A percentile compares a stretch with the other conserved stretches of the same genome.
phyloP scores from a whole-genome alignment of 1,139 yeast species.

The Taphrina wiesneri region DNA sequence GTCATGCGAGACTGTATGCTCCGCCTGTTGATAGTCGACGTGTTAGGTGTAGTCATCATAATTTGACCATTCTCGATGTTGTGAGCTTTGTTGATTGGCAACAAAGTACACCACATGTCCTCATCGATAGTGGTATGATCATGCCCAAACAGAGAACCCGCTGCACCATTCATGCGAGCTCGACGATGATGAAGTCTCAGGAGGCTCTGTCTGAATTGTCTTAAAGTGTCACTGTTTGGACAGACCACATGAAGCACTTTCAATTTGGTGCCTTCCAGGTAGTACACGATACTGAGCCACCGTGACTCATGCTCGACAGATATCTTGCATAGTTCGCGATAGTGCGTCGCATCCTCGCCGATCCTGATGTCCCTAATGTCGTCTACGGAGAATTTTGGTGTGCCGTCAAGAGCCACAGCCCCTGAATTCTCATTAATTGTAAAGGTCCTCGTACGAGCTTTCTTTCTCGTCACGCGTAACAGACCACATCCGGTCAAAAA shows the following conservation, averaged over 20 bases:
- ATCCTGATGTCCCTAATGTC: slow-evolving; percentile 67
- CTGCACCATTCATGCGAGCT: slow-evolving; percentile 52
- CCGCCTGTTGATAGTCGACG: background rate
- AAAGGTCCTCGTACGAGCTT: slow-evolving; percentile 59
- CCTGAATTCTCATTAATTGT: slow-evolving; percentile 52
- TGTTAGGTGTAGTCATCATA: too few species aligned
- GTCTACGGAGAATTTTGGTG: slow-evolving; percentile 51
- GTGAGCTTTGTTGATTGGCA: background rate
- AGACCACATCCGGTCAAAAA: slow-evolving; percentile 43
- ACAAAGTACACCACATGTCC: slow-evolving; percentile 16
- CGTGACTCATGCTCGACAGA: slow-evolving; percentile 62
- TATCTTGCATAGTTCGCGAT: slow-evolving; percentile 78
- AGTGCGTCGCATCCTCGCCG: slow-evolving; percentile 72
- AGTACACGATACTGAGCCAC: slow-evolving; percentile 81
- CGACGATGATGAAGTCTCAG: slow-evolving; percentile 53
- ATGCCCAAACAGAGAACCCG: slow-evolving; percentile 42
- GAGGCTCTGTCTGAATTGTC: slow-evolving; percentile 54
- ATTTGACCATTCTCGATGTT: slow-evolving; percentile 41
- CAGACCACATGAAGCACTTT: slow-evolving; percentile 78
- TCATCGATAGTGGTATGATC: slow-evolving; percentile 1
- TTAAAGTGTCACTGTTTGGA: slow-evolving; percentile 61
- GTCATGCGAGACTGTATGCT: slow-evolving; percentile 46
- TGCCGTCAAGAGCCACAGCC: slow-evolving; percentile 56
- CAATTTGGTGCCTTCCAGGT: slow-evolving; percentile 52
- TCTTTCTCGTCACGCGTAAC: slow-evolving; percentile 67